Base-by-base conservation (phyloP, 2,329 filamentous ascomycete genomes). In the Botrytis galanthina region DNA sequence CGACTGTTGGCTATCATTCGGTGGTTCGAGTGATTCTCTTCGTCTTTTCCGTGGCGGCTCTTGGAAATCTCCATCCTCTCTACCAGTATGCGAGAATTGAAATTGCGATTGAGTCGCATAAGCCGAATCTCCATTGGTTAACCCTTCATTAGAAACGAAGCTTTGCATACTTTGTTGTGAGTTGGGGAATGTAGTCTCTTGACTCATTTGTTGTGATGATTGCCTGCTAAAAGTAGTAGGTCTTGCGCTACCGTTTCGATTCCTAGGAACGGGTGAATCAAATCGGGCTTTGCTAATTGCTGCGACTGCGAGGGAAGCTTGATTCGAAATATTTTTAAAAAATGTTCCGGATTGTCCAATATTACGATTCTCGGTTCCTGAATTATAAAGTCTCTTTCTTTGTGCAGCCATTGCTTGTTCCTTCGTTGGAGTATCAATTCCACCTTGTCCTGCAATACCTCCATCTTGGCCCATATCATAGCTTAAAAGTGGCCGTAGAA, bases 321-420 rank as follows among this genome's bases (percentile, higher is more conserved):
- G 97, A 76, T 90, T 92, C 6, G 95, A 98, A 76, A 99, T 98
- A 80, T 97, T 98, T 81, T 95, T 95, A 85, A 99, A 98, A 81
- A 98, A 98, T 1, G 96, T 98, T 29, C 94, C 95, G 64, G 92
- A 90, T 29, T 90, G 78, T 79, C 88, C 90, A 78, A 89, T 90
- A 20, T 87, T 84, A 68, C 94, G 88, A 67, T 87, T 89, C 73
- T 97, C 93, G 71, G 89, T 86, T 63, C 87, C 89, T 66, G 89
- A 87, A 77, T 92, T 97, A 83, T 98, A 98, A 83, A 98, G 90
- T 77, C 95, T 90, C 82, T 99, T 98, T 77, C 96, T 87, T 83
- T 94, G 92, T 8, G 95, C 95, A 18, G 96, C 96, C 95, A 98
- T 97, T 74, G 96, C 96, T 83, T 98, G 96, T 83, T 98, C 96